These are phyloP conservation scores for Epichloe aotearoae DNA, from an alignment of 2,329 filamentous ascomycete genomes.

Conservation along the genomic window DNA sequence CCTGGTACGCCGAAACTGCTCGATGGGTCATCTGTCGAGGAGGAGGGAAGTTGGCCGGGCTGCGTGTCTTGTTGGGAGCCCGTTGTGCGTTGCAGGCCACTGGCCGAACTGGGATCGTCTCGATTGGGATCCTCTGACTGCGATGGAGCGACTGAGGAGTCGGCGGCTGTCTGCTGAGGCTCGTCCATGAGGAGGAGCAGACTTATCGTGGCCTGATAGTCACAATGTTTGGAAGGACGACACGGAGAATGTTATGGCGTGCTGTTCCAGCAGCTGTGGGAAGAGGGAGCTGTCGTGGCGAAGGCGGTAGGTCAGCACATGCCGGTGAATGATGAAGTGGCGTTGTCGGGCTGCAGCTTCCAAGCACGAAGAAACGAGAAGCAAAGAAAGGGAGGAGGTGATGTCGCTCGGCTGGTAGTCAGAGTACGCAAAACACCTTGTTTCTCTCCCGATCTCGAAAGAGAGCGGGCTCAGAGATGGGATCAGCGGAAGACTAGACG, in stretches of 20 bases:
- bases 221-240: neutral
- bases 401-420: neutral
- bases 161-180: neutral
- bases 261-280: neutral
- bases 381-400: neutral
- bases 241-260: neutral
- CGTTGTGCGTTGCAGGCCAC: neutral
- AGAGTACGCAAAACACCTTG: neutral
- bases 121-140: neutral
- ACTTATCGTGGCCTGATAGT: conserved; percentile 3
- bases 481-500: neutral
- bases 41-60: neutral
- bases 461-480: neutral
- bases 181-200: conserved; percentile 1
- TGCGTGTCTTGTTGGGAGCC: neutral
- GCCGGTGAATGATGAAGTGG: conserved; percentile 4
- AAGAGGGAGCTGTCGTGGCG: conserved; percentile 1
- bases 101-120: neutral
- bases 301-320: conserved; percentile 2
- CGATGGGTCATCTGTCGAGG: neutral
- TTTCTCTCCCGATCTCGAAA: neutral
- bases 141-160: neutral
- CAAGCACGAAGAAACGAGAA: neutral
- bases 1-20: conserved; percentile 7
- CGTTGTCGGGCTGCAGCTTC: neutral